These are phyloP conservation scores for Circinella minor DNA, from an alignment of 371 early-diverging fungal genomes.

Conservation along the genomic window DNA sequence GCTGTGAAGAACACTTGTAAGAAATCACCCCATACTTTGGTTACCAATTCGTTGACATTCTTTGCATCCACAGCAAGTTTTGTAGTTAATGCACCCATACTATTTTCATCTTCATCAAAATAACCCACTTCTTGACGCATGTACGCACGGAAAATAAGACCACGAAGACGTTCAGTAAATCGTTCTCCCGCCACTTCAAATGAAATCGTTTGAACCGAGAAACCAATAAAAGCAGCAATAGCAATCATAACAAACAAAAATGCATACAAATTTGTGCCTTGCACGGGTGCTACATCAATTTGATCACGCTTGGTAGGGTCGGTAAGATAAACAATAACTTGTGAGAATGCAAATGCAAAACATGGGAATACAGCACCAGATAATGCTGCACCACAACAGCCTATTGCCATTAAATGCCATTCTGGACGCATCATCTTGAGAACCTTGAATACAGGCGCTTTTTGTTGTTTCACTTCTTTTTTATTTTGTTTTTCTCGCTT, in stretches of 20 bases:
- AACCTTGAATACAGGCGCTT: slow-evolving; percentile 50
- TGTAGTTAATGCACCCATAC: slow-evolving; percentile 82
- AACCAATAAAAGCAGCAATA: slow-evolving; percentile 51
- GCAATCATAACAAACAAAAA: slow-evolving; percentile 77
- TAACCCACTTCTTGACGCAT: slow-evolving; percentile 86
- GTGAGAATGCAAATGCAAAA: slow-evolving; percentile 52
- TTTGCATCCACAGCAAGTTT: slow-evolving; percentile 85
- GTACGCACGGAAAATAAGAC: slow-evolving; percentile 60
- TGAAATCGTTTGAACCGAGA: slow-evolving; percentile 38
- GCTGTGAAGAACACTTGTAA: slow-evolving; percentile 44
- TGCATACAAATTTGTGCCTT: slow-evolving; percentile 74
- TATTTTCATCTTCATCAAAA: slow-evolving; percentile 85
- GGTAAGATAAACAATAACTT: slow-evolving; percentile 36
- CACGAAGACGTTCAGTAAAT: slow-evolving; percentile 67
- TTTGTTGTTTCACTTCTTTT: slow-evolving; percentile 46
- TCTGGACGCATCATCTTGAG: slow-evolving; percentile 40
- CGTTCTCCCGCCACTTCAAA: slow-evolving; percentile 62
- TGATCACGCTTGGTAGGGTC: slow-evolving; percentile 6
- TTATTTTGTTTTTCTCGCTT: slow-evolving; percentile 50
- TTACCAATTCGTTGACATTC: slow-evolving; percentile 69
- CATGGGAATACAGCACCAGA: slow-evolving; percentile 66
- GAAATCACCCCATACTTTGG: slow-evolving; percentile 67
- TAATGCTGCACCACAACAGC: slow-evolving; percentile 50
- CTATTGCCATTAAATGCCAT: slow-evolving; percentile 47
- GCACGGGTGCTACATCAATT: slow-evolving; percentile 39